Percentiles rank a stretch among this genome's conserved stretches.
These are phyloP conservation scores for Candida khao-thaluensis DNA, from an alignment of 805 yeast genomes.

Conservation along the genomic window DNA sequence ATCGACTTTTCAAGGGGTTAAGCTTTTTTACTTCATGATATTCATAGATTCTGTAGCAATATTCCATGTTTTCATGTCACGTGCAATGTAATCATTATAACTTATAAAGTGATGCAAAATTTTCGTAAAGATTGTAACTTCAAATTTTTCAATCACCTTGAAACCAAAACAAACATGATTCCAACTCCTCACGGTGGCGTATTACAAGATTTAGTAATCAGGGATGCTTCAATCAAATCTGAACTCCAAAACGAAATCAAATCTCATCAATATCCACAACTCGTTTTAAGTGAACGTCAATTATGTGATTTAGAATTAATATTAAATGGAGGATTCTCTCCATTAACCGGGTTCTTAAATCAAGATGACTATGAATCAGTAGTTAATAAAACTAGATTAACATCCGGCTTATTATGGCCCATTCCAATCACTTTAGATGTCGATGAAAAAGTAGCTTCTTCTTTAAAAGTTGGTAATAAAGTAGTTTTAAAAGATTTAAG, in stretches of 20 bases:
- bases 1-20: too few relatives aligned
- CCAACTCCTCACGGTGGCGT: conserved; percentile 88
- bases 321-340: conserved; percentile 93
- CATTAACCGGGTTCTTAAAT: conserved; percentile 64
- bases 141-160: not conserved
- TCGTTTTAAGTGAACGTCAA: conserved; percentile 77
- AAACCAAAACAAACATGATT: conserved; percentile 17
- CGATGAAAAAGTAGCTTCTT: conserved; percentile 42
- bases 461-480: conserved; percentile 54
- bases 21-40: too few relatives aligned
- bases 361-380: conserved; percentile 69
- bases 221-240: conserved; percentile 66
- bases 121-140: too few relatives aligned
- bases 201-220: conserved; percentile 77
- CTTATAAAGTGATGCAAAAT: conserved; percentile 6
- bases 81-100: conserved; percentile 14
- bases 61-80: conserved; percentile 15
- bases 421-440: conserved; percentile 92
- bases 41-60: too few relatives aligned
- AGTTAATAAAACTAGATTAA: conserved; percentile 65
- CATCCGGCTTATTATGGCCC: conserved; percentile 81
- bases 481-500: conserved; percentile 77
- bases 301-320: conserved; percentile 91
- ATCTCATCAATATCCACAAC: conserved; percentile 37
- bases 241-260: conserved; percentile 60